Base-by-base conservation (phyloP, 78 protist genomes). In the Dictyostelium capitatum region DNA sequence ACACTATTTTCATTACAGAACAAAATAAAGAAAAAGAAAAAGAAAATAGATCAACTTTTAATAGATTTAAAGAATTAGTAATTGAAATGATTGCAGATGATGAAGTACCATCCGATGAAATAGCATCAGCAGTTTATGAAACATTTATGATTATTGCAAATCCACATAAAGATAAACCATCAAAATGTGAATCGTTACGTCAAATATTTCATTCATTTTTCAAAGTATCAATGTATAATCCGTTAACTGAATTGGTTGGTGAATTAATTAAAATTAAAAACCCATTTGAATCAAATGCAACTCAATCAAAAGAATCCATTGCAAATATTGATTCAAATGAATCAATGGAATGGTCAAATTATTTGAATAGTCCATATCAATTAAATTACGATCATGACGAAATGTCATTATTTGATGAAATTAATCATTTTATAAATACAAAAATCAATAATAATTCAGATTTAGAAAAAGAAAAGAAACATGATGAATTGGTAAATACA, bases 131-230 rank as follows among this genome's bases (percentile, higher is more conserved):
- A 23, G 62, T 65, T 12, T 87, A 87, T 87, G 79, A 87, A 56
- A 43, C 84, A n/a, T 87, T 87, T 50, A 87, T 87, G 93, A 65
- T 77, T 19, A 72, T 87, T 43, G 83, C 62, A 8, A 87, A 87
- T 64, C 93, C 93, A 64, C 74, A 77, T 11, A 87, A 87, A 37
- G 93, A 87, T 25, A 64, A 47, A 23, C 25, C 43, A 6, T 65
- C 80, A 5, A 87, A 87, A 47, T 80, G 82, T 62, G 83, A 87
- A 47, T 77, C 80, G 23, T 73, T 87, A 30, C n/a, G 69, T 20
- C 79, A 87, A 43, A n/a, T 87, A 2, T 87, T 87, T 64, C 78
- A 70, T n/a, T 25, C 53, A 11, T 19, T 48, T 6, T 87, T 87
- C 53, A 87, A 87, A 43, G n/a, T 87, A 30, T 23, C 62, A 8